A percentile compares a stretch with the other conserved stretches of the same genome.
These are phyloP conservation scores for Globomyces pollinis-pini DNA, from an alignment of 192 early-diverging fungal genomes.

Conservation along the genomic window DNA sequence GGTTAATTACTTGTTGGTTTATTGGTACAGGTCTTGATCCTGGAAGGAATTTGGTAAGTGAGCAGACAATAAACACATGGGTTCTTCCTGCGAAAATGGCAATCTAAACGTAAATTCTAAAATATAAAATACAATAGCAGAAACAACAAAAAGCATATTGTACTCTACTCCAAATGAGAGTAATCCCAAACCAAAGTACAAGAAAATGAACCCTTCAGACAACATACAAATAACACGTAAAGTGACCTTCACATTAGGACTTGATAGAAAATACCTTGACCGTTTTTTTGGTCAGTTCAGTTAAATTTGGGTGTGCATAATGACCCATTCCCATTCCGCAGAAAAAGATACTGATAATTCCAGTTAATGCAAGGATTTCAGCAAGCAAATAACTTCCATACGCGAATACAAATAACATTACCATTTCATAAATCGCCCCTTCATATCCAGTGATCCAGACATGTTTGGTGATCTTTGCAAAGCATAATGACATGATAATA, in stretches of 20 bases:
- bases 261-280: slow-evolving; percentile 27
- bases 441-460: slow-evolving; percentile 30
- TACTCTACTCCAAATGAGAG: slow-evolving; percentile 48
- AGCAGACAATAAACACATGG: slow-evolving; percentile 51
- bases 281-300: slow-evolving; percentile 20
- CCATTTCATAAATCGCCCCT: slow-evolving; percentile 42
- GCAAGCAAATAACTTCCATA: slow-evolving; percentile 47
- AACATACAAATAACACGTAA: slow-evolving; percentile 40
- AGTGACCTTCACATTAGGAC: slow-evolving; percentile 28
- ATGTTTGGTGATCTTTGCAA: slow-evolving; percentile 56
- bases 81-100: slow-evolving; percentile 43
- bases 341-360: slow-evolving; percentile 56
- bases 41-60: slow-evolving; percentile 27
- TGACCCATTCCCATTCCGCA: slow-evolving; percentile 52
- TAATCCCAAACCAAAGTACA: slow-evolving; percentile 53
- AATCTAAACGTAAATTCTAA: slow-evolving; percentile 27
- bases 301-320: slow-evolving; percentile 44
- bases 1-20: background rate
- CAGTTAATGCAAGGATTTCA: slow-evolving; percentile 44
- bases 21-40: background rate
- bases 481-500: slow-evolving; percentile 32
- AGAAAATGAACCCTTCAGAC: slow-evolving; percentile 53
- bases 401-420: slow-evolving; percentile 50
- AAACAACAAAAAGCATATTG: slow-evolving; percentile 34
- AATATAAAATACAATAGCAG: slow-evolving; percentile 28